Conservation (phyloP, 2,329 filamentous ascomycete genomes). For the Pseudogymnoascus sp. region DNA sequence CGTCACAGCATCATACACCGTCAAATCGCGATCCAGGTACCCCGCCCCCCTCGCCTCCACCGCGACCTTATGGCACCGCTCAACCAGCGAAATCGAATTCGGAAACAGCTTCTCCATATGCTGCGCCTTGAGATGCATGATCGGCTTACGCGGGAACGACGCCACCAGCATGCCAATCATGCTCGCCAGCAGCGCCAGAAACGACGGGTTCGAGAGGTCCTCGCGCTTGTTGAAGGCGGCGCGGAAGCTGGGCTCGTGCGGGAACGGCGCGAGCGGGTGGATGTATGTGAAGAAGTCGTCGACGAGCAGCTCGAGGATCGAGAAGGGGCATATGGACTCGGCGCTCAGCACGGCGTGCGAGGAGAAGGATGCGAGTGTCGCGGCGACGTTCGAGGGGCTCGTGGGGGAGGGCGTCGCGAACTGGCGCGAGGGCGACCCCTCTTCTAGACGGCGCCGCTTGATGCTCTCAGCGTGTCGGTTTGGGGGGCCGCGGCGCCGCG, state of each 20-base stretch:
- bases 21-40: slow-evolving; percentile 46
- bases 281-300: slow-evolving; percentile 81
- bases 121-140: slow-evolving; percentile 60
- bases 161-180: slow-evolving; percentile 69
- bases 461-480: slow-evolving; percentile 60
- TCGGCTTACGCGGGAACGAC: slow-evolving; percentile 64
- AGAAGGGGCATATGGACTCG: slow-evolving; percentile 63
- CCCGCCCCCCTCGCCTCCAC: slow-evolving; percentile 55
- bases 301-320: slow-evolving; percentile 59
- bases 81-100: slow-evolving; percentile 59
- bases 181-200: slow-evolving; percentile 61
- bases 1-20: slow-evolving; percentile 56
- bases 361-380: slow-evolving; percentile 25
- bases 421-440: slow-evolving; percentile 11
- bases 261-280: slow-evolving; percentile 67
- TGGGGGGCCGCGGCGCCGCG: slow-evolving; percentile 54
- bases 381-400: slow-evolving; percentile 24
- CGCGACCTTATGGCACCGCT: slow-evolving; percentile 62
- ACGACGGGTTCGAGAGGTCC: slow-evolving; percentile 57
- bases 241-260: slow-evolving; percentile 70
- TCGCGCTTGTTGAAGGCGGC: slow-evolving; percentile 58
- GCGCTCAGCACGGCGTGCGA: slow-evolving; percentile 41
- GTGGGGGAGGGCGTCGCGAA: slow-evolving; percentile 16
- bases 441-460: slow-evolving; percentile 47
- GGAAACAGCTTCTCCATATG: slow-evolving; percentile 58